Evolutionary conservation across 2,329 filamentous ascomycete genomes (phyloP).

Genomic region (Diatrype stigma): DNA sequence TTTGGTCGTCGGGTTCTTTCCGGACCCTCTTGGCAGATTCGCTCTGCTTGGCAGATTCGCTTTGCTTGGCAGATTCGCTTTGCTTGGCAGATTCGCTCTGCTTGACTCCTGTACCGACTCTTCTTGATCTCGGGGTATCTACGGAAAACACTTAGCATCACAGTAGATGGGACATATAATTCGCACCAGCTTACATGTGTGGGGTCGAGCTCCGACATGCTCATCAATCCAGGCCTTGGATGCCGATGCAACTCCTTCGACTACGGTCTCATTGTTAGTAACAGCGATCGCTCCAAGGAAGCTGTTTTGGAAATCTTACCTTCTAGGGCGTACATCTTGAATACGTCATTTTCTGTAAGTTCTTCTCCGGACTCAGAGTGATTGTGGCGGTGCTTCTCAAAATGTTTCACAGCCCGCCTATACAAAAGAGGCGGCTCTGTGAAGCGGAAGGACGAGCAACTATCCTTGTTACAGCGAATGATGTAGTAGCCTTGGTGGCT

Average conservation of each 20-base stretch:
- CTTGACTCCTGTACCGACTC: not conserved
- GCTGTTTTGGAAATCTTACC: slow-evolving; percentile 15
- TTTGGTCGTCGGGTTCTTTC: slow-evolving; percentile 15
- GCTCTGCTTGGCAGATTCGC: slow-evolving; percentile 2
- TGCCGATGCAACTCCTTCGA: slow-evolving; percentile 21
- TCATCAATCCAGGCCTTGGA: slow-evolving; percentile 26
- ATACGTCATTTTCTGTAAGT: slow-evolving; percentile 27
- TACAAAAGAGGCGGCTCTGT: slow-evolving; percentile 23
- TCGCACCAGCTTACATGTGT: slow-evolving; percentile 21
- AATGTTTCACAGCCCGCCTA: slow-evolving; percentile 26
- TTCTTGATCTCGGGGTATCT: slow-evolving; percentile 18
- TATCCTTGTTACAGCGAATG: slow-evolving; percentile 21
- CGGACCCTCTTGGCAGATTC: slow-evolving; percentile 4
- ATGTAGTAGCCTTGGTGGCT: slow-evolving; percentile 21
- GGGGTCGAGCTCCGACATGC: slow-evolving; percentile 21
- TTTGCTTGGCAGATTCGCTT: slow-evolving; percentile 14
- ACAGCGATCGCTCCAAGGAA: not conserved
- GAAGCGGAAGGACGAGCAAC: slow-evolving; percentile 17
- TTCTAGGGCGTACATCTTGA: slow-evolving; percentile 24
- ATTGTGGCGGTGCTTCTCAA: slow-evolving; percentile 16
- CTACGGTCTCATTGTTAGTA: slow-evolving; percentile 11
- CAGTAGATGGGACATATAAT: not conserved
- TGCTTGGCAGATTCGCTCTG: slow-evolving; percentile 7
- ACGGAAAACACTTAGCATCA: not conserved
- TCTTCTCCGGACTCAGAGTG: slow-evolving; percentile 10